Base-by-base conservation (phyloP, 2,329 filamentous ascomycete species). In the Aspergillus candidus region DNA sequence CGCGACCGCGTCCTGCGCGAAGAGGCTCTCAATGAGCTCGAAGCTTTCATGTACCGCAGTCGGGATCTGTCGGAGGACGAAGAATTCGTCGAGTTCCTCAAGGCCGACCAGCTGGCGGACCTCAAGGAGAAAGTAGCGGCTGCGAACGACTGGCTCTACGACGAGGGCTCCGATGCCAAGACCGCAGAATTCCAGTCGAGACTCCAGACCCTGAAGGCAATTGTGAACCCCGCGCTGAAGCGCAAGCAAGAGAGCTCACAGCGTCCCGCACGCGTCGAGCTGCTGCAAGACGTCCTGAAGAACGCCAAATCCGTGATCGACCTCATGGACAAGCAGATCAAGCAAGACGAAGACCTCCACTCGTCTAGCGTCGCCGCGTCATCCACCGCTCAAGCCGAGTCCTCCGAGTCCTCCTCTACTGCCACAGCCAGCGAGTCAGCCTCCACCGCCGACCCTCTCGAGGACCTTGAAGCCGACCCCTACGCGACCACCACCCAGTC, bases 11-110 rank as follows among this genome's bases (percentile, higher is more conserved):
- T 82, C 31, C 73, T 82, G 46, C 82, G 90, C 29, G 90, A 96
- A 63, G 91, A 96, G 64, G 81, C 87, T 1, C 73, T 96, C 45
- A 98, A 97, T 69, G 84, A 86, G 52, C 80, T 98, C n/a, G 93
- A 98, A 68, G 84, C 79, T 11, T 97, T 86, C 67, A 95, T 91
- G 11, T 98, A 98, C 74, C 84, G 82, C 59, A 79, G 86, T 22
- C 83, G 89, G 18, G 89, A 96, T 64, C 76, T 94, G 35, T 74
- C 96, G 2, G 84, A 88, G 34, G 83, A 84, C 48, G 82, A 87
- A 38, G 74, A 76, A 1, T 97, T 96, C 62, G 72, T 85, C 41
- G 75, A 76, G 11, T 80, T 77, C 3, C 86, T 89, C 29, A 91
- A 84, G 8, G 72, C 80, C 3, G 75, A 78, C 14, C 79, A 89